A percentile compares a stretch with the other conserved stretches of the same genome.
phyloP scores from a whole-genome alignment of 1,284 basidiomycete species.

The Mycena sp. region DNA sequence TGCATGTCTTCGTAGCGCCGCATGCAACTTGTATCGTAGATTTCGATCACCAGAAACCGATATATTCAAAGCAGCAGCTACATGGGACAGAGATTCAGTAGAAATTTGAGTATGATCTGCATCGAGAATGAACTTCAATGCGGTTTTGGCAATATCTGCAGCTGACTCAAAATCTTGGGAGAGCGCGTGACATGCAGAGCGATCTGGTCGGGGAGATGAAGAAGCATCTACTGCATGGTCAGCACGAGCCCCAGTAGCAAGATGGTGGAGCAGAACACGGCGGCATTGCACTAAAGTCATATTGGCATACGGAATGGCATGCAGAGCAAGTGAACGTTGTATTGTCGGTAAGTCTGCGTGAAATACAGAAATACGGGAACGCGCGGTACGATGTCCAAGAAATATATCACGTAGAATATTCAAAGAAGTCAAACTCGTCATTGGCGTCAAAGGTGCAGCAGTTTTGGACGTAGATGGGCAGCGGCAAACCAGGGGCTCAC shows the following conservation, averaged over 20 bases:
- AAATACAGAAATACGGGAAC: no score
- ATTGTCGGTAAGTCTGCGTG: no score
- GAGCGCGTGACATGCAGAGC: background rate
- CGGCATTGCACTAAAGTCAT: no score
- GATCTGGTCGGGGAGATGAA: background rate
- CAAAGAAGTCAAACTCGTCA: no score
- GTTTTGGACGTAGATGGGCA: no score
- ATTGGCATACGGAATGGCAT: no score
- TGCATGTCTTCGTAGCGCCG: background rate
- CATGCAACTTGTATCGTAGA: background rate
- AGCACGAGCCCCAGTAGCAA: background rate
- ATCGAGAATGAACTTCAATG: background rate
- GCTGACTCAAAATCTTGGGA: background rate
- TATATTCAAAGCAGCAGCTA: background rate
- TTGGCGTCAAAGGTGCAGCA: no score
- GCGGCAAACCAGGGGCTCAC: no score
- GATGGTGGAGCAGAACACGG: no score
- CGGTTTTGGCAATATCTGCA: background rate
- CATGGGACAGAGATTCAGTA: constrained; percentile 1
- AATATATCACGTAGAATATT: no score
- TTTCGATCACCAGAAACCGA: background rate
- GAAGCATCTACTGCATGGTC: background rate
- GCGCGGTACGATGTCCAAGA: no score
- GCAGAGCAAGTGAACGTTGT: no score
- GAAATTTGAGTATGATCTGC: background rate